Base-by-base conservation (phyloP, 805 yeast genomes). In the Grigorovia humatica region DNA sequence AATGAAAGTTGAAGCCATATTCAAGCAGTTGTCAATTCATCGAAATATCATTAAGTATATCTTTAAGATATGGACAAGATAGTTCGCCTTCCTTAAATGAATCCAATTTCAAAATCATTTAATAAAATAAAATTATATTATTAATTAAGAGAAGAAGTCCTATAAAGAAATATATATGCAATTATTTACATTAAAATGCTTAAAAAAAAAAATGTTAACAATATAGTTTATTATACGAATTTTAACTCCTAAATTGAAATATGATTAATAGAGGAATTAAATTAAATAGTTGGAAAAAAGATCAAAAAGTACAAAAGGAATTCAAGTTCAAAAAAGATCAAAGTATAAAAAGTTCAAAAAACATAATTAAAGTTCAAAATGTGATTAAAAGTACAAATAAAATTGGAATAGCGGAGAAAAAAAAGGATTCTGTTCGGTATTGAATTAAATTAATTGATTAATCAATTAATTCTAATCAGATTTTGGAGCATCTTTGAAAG, bases 401-500 rank as follows among this genome's bases (percentile, higher is more conserved):
- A 9, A 15, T 23, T 38, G 17, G 17, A 38, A 38, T 38, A 38
- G 42, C 12, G 8, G 17, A 38, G 17, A 12, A 38, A 42, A 17
- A 42, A 42, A 42, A 9, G 18, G 2, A 18, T n/a, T n/a, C n/a
- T n/a, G n/a, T n/a, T n/a, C n/a, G n/a, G n/a, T n/a, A 19, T 42
- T 9, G 18, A 42, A 42, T 6, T 9, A 42, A 42, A 17, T 42
- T 18, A 19, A 19, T 17, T 9, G 11, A 13, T 38, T 12, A 38
- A 15, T 38, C 8, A 38, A 38, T 38, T 38, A 38, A 38, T 9
- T 38, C 57, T 65, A 70, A 58, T 64, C 67, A 57, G 66, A 59
- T 71, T 85, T 87, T 77, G 98, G 96, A 72, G 98, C 96, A 79
- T 93, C 99, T 85, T 91, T 93, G 91, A 77, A 87, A 69, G 97